phyloP scores from a whole-genome alignment of 306 rosid genomes.

The Quercus suber region DNA sequence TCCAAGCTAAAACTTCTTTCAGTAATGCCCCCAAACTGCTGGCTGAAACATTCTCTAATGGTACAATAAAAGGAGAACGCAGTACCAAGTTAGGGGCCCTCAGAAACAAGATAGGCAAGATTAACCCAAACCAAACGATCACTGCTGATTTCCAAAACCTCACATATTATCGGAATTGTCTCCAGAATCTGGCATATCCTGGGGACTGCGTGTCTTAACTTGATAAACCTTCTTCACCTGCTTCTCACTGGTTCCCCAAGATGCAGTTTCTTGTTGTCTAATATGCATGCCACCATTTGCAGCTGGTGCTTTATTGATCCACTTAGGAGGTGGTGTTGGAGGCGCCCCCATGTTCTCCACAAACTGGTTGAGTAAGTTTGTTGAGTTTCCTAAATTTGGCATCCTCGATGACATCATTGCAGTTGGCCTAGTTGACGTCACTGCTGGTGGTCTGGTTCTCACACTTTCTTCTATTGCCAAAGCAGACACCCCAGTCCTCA shows the following conservation, averaged over 20 bases:
- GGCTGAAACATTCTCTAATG: neutral
- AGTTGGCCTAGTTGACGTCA: slow-evolving; percentile 32
- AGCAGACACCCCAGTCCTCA: slow-evolving; percentile 48
- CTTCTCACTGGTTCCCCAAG: slow-evolving; percentile 53
- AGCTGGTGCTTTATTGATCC: slow-evolving; percentile 59
- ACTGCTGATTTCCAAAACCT: slow-evolving; percentile 36
- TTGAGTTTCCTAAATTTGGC: slow-evolving; percentile 42
- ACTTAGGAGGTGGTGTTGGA: slow-evolving; percentile 83
- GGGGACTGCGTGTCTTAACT: slow-evolving; percentile 47
- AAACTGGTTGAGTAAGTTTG: slow-evolving; percentile 38
- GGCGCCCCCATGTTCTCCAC: slow-evolving; percentile 45
- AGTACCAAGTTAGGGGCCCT: slow-evolving; percentile 2
- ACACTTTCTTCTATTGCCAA: slow-evolving; percentile 44
- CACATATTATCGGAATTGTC: slow-evolving; percentile 39
- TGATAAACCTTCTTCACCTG: slow-evolving; percentile 64
- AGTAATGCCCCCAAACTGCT: neutral
- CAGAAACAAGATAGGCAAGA: slow-evolving; percentile 13
- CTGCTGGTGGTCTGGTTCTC: slow-evolving; percentile 41
- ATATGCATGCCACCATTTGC: slow-evolving; percentile 43
- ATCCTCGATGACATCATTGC: slow-evolving; percentile 22
- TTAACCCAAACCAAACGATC: slow-evolving; percentile 27
- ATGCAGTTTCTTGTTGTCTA: slow-evolving; percentile 52
- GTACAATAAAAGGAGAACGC: neutral
- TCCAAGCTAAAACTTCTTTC: neutral
- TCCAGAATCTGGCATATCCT: slow-evolving; percentile 42